Evolutionary conservation across 1,284 basidiomycete genomes (phyloP).

Genomic region (Ganoderma lingzhi): DNA sequence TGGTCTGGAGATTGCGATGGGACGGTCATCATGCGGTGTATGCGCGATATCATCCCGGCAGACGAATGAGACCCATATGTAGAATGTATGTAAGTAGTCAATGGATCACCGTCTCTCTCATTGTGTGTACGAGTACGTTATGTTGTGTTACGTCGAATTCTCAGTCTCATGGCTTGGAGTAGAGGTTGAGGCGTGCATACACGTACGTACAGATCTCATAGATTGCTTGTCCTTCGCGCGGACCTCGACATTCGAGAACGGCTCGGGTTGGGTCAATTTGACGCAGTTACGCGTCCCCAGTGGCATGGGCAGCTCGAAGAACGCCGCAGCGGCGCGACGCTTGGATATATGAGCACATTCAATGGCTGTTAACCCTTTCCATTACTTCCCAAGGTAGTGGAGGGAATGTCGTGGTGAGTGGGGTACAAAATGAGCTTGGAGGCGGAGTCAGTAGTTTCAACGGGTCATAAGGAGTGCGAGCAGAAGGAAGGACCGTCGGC

Average conservation of each 20-base stretch:
- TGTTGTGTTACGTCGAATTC: constrained; percentile 8
- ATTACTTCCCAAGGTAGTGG: not conserved
- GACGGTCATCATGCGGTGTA: constrained; percentile 23
- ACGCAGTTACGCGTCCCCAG: too few relatives aligned
- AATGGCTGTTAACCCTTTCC: not conserved
- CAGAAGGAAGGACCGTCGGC: too few relatives aligned
- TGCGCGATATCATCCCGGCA: not conserved
- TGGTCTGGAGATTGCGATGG: constrained; percentile 28
- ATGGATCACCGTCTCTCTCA: not conserved
- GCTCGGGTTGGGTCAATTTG: too few relatives aligned
- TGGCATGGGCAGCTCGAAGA: too few relatives aligned
- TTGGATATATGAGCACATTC: too few relatives aligned
- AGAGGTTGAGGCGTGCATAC: not conserved
- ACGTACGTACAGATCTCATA: too few relatives aligned
- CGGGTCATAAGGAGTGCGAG: not conserved
- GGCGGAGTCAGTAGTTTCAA: too few relatives aligned
- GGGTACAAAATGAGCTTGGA: not conserved
- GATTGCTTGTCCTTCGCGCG: too few relatives aligned
- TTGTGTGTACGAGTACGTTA: not conserved
- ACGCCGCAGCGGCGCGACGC: too few relatives aligned
- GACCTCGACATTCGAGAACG: too few relatives aligned
- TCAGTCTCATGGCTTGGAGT: constrained; percentile 17
- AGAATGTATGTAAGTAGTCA: constrained; percentile 19
- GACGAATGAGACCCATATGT: constrained; percentile 13
- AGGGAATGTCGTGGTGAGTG: not conserved